Conservation (phyloP, 345 rosid genomes). For the Gossypium rotundifolium region DNA sequence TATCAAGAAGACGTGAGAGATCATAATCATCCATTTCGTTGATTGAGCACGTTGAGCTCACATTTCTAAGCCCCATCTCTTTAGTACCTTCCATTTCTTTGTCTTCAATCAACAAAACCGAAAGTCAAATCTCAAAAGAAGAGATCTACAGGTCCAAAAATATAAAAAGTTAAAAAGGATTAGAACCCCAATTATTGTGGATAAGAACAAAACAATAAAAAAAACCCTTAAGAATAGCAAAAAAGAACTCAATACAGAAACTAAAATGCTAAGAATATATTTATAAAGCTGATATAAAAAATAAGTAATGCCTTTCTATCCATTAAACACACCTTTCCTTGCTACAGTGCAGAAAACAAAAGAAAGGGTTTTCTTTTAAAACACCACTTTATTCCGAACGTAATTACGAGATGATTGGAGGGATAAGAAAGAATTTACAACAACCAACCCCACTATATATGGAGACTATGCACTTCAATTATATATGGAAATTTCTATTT, state of each 20-base stretch:
- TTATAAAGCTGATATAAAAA: background rate
- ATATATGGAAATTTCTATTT: background rate
- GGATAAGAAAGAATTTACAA: background rate
- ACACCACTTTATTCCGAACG: background rate
- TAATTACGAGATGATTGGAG: background rate
- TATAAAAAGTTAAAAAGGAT: slow-evolving; percentile 5
- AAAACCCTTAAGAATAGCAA: slow-evolving; percentile 10
- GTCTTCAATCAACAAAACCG: slow-evolving; percentile 6
- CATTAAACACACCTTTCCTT: background rate
- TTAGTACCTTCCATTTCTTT: slow-evolving; percentile 46
- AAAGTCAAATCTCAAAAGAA: background rate
- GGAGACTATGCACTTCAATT: background rate
- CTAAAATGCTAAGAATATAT: background rate
- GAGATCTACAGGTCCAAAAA: slow-evolving; percentile 12
- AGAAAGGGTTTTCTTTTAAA: background rate
- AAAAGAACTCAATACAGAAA: slow-evolving; percentile 9
- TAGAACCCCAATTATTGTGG: background rate
- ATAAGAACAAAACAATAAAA: slow-evolving; percentile 1
- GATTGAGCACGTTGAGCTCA: slow-evolving; percentile 71
- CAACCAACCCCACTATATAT: background rate
- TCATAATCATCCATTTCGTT: slow-evolving; percentile 71
- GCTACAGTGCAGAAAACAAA: background rate
- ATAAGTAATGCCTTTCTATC: background rate
- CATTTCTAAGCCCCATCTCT: slow-evolving; percentile 50
- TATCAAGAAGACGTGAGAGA: slow-evolving; percentile 69